Evolutionary conservation across 768 basidiomycete species (phyloP).

Genomic region (Calocera cornea): DNA sequence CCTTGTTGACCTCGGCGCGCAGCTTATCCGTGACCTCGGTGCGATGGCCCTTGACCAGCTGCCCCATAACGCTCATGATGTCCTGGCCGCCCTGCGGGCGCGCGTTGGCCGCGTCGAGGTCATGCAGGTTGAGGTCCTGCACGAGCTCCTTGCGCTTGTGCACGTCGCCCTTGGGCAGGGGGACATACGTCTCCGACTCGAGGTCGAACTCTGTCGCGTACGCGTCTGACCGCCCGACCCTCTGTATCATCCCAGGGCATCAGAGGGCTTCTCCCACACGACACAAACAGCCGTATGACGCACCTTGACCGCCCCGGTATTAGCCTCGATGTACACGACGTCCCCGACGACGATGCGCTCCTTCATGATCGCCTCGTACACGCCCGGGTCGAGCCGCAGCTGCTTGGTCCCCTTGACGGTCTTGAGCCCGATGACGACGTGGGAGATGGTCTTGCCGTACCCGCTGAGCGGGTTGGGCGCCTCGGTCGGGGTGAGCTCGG

Average conservation of each 20-base stretch:
- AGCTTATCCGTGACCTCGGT: slow-evolving; percentile 98
- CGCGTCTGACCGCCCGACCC: slow-evolving; percentile 92
- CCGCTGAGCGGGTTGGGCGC: slow-evolving; percentile 94
- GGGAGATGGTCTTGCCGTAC: slow-evolving; percentile 97
- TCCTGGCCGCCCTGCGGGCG: slow-evolving; percentile 89
- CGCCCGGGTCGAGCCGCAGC: slow-evolving; percentile 80
- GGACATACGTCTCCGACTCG: slow-evolving; percentile 96
- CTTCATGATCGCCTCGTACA: slow-evolving; percentile 95
- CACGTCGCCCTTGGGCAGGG: slow-evolving; percentile 90
- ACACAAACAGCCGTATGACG: slow-evolving; percentile 12
- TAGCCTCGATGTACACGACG: slow-evolving; percentile 87
- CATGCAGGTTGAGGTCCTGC: slow-evolving; percentile 88
- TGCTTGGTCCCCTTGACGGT: slow-evolving; percentile 91
- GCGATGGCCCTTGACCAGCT: slow-evolving; percentile 78
- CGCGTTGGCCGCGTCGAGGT: slow-evolving; percentile 92
- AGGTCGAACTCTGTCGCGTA: slow-evolving; percentile 96
- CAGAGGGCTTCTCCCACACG: not conserved
- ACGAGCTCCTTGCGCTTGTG: slow-evolving; percentile 93
- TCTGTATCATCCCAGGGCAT: slow-evolving; percentile 34
- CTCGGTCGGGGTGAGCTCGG: slow-evolving; percentile 90
- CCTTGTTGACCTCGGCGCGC: slow-evolving; percentile 88
- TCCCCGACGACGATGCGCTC: slow-evolving; percentile 95
- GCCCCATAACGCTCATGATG: slow-evolving; percentile 93
- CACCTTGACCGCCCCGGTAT: slow-evolving; percentile 91
- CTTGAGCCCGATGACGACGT: slow-evolving; percentile 91